Evolutionary conservation across 257 asterid genomes (phyloP).

Genomic region (Solanum pennellii): DNA sequence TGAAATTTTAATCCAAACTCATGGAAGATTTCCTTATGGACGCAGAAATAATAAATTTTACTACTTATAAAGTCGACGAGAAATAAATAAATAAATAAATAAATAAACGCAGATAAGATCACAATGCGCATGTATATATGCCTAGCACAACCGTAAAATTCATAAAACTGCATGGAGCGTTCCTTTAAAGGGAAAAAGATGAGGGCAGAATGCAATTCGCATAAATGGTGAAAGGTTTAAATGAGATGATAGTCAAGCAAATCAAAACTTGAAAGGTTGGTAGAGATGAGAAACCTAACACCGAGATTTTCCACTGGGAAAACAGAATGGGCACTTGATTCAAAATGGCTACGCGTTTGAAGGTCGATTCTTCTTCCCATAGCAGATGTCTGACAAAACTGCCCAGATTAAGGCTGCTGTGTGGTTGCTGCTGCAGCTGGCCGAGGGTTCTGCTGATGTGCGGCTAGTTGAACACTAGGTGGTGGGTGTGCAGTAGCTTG

Average conservation of each 20-base stretch:
- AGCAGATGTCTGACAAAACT: neutral
- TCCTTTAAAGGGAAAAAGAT: neutral
- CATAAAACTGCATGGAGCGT: neutral
- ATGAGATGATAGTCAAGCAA: neutral
- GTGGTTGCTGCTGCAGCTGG: neutral
- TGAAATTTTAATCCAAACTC: neutral
- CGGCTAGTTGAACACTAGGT: neutral
- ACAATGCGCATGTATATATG: neutral
- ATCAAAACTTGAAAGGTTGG: neutral
- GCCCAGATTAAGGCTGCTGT: neutral
- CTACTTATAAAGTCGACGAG: neutral
- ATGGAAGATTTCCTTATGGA: neutral
- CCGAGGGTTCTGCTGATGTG: neutral
- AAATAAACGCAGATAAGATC: neutral
- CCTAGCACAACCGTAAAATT: neutral
- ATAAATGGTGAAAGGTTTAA: neutral
- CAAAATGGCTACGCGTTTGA: neutral
- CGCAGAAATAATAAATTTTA: neutral
- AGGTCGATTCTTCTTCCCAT: neutral
- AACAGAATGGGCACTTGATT: neutral
- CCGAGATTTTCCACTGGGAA: neutral
- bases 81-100: no score
- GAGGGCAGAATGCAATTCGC: neutral
- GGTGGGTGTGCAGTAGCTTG: conserved; percentile 34
- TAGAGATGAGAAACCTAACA: neutral